A percentile compares a stretch with the other conserved stretches of the same genome.
Evolutionary conservation across 768 basidiomycete species (phyloP).

Genomic region (Wakefieldia striispora): DNA sequence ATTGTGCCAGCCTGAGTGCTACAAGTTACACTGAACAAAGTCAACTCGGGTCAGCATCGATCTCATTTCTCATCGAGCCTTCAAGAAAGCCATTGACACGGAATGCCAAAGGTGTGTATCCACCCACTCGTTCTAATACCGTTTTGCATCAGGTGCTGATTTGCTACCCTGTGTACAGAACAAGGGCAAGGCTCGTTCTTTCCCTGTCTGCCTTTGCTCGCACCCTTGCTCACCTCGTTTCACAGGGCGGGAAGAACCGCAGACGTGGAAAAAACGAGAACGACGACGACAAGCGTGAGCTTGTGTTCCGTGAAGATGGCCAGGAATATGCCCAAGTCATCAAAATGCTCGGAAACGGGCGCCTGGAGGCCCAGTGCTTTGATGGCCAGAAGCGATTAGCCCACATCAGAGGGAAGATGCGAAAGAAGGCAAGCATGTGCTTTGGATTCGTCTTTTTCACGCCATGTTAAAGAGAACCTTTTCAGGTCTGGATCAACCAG

Average conservation of each 20-base stretch:
- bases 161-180: constrained; percentile 13
- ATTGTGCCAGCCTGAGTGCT: not conserved
- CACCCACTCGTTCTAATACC: not conserved
- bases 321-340: constrained; percentile 98
- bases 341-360: constrained; percentile 99
- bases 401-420: constrained; percentile 98
- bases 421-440: constrained; percentile 80
- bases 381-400: constrained; percentile 98
- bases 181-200: constrained; percentile 26
- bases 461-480: constrained; percentile 3
- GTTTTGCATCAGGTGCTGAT: not conserved
- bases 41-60: not conserved
- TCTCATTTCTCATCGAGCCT: not conserved
- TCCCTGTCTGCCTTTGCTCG: not conserved
- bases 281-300: constrained; percentile 97
- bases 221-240: not conserved
- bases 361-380: constrained; percentile 94
- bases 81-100: not conserved
- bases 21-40: not conserved
- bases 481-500: constrained; percentile 97
- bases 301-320: constrained; percentile 97
- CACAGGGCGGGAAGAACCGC: constrained; percentile 97
- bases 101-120: constrained; percentile 26
- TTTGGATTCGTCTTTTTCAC: not conserved
- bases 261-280: constrained; percentile 99